phyloP scores from a whole-genome alignment of 2,329 filamentous ascomycete species.

The Colletotrichum nymphaeae region DNA sequence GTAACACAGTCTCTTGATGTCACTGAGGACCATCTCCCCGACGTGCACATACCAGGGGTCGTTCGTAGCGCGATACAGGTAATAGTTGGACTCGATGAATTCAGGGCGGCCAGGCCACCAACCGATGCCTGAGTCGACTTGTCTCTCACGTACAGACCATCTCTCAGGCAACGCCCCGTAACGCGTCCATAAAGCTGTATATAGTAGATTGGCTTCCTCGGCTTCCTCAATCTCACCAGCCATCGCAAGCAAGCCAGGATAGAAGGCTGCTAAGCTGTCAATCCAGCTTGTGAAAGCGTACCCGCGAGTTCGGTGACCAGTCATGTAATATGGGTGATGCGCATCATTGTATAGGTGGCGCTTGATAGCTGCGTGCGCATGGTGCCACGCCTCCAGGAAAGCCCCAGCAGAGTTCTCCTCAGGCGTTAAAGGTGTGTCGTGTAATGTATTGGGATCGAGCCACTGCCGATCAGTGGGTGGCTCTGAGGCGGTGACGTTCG shows the following conservation, averaged over 20 bases:
- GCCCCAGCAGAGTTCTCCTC: slow-evolving; percentile 79
- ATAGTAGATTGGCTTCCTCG: slow-evolving; percentile 87
- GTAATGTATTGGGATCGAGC: slow-evolving; percentile 74
- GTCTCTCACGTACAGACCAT: slow-evolving; percentile 88
- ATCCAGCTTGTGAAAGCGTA: slow-evolving; percentile 94
- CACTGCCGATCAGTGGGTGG: slow-evolving; percentile 47
- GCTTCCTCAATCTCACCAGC: slow-evolving; percentile 93
- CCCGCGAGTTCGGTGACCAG: slow-evolving; percentile 88
- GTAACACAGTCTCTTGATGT: slow-evolving; percentile 90
- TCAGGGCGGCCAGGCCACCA: slow-evolving; percentile 98
- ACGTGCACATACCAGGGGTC: slow-evolving; percentile 98
- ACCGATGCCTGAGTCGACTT: slow-evolving; percentile 85
- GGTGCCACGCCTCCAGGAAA: slow-evolving; percentile 86
- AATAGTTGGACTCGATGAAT: slow-evolving; percentile 96
- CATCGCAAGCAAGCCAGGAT: slow-evolving; percentile 86
- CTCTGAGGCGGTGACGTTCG: slow-evolving; percentile 61
- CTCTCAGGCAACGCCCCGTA: slow-evolving; percentile 95
- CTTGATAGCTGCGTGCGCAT: slow-evolving; percentile 88
- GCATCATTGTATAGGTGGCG: slow-evolving; percentile 89
- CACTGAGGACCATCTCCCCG: slow-evolving; percentile 92
- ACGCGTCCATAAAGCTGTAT: slow-evolving; percentile 93
- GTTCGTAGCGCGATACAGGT: slow-evolving; percentile 91
- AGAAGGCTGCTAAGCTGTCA: slow-evolving; percentile 95
- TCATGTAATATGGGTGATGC: slow-evolving; percentile 92
- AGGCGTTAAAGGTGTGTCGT: slow-evolving; percentile 65